Conservation (phyloP, 768 basidiomycete species). For the Cyclocybe aegerita region DNA sequence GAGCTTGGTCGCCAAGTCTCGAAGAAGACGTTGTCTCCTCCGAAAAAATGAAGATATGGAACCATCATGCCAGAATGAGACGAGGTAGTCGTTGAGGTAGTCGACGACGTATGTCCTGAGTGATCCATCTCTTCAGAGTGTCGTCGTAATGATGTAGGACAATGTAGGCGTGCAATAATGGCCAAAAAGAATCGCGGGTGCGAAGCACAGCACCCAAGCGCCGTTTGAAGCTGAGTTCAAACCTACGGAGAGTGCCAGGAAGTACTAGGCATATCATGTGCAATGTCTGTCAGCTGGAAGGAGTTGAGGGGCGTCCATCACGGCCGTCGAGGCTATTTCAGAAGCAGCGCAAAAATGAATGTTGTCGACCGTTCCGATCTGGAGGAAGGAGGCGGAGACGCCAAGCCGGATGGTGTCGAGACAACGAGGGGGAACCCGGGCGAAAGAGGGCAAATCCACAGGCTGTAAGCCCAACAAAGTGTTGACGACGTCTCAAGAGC, state of each 20-base stretch:
- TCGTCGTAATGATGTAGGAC: neutral
- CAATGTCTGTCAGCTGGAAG: neutral
- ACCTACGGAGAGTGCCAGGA: neutral
- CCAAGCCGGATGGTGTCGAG: too few relatives aligned
- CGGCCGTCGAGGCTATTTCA: too few relatives aligned
- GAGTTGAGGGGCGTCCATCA: too few relatives aligned
- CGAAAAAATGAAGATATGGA: constrained; percentile 69
- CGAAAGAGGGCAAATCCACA: too few relatives aligned
- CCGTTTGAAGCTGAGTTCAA: constrained; percentile 7
- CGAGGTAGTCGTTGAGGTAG: constrained; percentile 11
- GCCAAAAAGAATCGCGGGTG: too few relatives aligned
- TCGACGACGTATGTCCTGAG: constrained; percentile 3
- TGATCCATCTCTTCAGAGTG: constrained; percentile 12
- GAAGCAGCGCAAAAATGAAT: too few relatives aligned
- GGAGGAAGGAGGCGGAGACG: too few relatives aligned
- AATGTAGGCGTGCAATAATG: too few relatives aligned
- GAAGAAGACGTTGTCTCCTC: constrained; percentile 68
- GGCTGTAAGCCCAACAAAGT: too few relatives aligned
- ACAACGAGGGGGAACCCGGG: too few relatives aligned
- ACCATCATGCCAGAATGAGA: constrained; percentile 46
- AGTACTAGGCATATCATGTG: neutral
- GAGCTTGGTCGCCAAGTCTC: constrained; percentile 66
- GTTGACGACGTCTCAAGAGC: too few relatives aligned
- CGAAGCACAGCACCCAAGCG: neutral
- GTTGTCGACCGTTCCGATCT: too few relatives aligned